Conservation (phyloP, 2,329 filamentous ascomycete species). For the Diaporthe sp. region DNA sequence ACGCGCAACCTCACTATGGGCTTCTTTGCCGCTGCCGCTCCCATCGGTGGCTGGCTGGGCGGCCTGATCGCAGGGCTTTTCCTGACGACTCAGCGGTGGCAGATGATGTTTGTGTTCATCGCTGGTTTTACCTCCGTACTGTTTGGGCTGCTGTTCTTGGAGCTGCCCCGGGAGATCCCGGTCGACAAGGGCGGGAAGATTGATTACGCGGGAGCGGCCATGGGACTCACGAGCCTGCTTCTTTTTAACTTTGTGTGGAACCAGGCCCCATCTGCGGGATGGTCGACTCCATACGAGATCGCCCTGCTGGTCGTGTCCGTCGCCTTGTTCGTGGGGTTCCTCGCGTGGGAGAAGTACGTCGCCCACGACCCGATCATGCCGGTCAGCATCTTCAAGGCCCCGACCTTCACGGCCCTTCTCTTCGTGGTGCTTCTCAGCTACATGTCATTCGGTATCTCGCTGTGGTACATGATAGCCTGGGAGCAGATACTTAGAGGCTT, state of each 20-base stretch:
- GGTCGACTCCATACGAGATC: constrained; percentile 57
- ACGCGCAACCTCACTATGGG: constrained; percentile 59
- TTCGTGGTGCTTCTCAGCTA: constrained; percentile 58
- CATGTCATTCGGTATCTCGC: constrained; percentile 60
- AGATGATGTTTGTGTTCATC: constrained; percentile 57
- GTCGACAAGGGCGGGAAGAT: constrained; percentile 53
- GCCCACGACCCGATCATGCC: constrained; percentile 59
- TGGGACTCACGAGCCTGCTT: constrained; percentile 56
- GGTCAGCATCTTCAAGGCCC: constrained; percentile 57
- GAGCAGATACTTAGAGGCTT: constrained; percentile 56
- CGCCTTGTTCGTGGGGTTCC: constrained; percentile 45
- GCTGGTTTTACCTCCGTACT: constrained; percentile 41
- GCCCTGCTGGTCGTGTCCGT: constrained; percentile 53
- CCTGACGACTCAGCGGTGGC: constrained; percentile 50
- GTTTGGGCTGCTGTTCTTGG: constrained; percentile 38
- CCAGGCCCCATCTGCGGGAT: constrained; percentile 60
- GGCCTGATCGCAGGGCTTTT: constrained; percentile 55
- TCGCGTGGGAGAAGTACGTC: constrained; percentile 57
- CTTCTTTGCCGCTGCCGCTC: constrained; percentile 61
- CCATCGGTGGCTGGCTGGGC: constrained; percentile 59
- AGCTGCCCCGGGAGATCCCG: constrained; percentile 46
- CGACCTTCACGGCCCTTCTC: constrained; percentile 57
- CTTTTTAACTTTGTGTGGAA: constrained; percentile 66
- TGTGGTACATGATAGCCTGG: constrained; percentile 63
- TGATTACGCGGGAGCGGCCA: constrained; percentile 54